Evolutionary conservation across 305 asterid species (phyloP), one percentile per base, ranked within the genome.

Genomic region (Fraxinus latifolia): DNA sequence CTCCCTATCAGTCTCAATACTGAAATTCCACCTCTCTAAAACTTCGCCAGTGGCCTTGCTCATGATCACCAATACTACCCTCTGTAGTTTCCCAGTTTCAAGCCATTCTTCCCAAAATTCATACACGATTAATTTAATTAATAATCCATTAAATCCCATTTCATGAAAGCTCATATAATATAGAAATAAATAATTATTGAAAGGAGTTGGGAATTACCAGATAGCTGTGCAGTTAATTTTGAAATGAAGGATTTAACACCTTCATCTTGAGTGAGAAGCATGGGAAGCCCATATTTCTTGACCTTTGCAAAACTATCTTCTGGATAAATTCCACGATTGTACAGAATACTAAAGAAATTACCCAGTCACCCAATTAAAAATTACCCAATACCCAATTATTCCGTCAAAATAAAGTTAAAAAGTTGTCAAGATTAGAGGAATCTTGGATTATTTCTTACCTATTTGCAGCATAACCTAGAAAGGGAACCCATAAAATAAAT

Each of bases 11-110:
- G 96, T 91, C 82, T 95, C 97, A 36, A 95, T 90, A 33, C 96
- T 91, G 90, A 95, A 95, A 87, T 95, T 95, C 98, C 98, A 95
- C 91, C 98, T 93, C 91, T 95, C 97, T 58, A 95, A 78, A 62
- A 95, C 98, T 81, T 95, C 98, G 79, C 93, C 91, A 39, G 85
- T 91, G 25, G 88, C 89, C 87, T 92, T 95, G 88, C 95, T 91
- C 98, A 95, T 95, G 79, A 95, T 93, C 80, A 95, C 98, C 58
- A 95, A 90, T 78, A 95, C 98, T 27, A 92, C 89, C 87, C 97
- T 91, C 83, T 95, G 97, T 32, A 95, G 87, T 85, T 93, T 91
- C 89, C 98, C 98, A 62, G 93, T 88, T 85, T 92, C 98, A 34
- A 95, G 89, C 97, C 98, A 95, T 85, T 95, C 98, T 93, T 77